Evolutionary conservation across 805 yeast genomes (phyloP).

Genomic region (Cyberlindnera saturnus): DNA sequence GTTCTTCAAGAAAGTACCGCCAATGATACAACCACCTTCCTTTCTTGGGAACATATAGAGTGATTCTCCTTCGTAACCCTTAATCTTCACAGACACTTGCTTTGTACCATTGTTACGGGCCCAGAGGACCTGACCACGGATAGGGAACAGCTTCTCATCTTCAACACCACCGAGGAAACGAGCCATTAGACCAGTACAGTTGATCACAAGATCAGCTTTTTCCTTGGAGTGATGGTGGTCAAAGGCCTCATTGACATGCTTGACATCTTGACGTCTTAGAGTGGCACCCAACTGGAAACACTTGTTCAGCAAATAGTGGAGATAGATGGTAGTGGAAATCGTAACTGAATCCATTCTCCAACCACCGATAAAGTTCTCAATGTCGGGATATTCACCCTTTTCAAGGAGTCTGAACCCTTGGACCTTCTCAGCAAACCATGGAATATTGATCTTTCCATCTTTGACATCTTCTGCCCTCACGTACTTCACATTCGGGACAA

Average conservation of each 20-base stretch:
- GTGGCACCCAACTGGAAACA: slow-evolving; percentile 41
- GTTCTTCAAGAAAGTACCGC: slow-evolving; percentile 38
- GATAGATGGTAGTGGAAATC: slow-evolving; percentile 51
- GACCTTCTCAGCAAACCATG: slow-evolving; percentile 46
- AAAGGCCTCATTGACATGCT: slow-evolving; percentile 45
- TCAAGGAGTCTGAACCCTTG: slow-evolving; percentile 32
- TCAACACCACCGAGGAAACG: slow-evolving; percentile 38
- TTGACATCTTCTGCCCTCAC: slow-evolving; percentile 9
- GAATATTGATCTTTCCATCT: slow-evolving; percentile 19
- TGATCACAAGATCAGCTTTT: slow-evolving; percentile 46
- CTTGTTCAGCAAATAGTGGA: slow-evolving; percentile 44
- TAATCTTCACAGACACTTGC: slow-evolving; percentile 27
- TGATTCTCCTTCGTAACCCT: slow-evolving; percentile 34
- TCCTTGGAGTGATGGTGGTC: slow-evolving; percentile 30
- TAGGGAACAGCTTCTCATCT: slow-evolving; percentile 40
- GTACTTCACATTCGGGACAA: slow-evolving; percentile 16
- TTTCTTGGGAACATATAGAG: slow-evolving; percentile 63
- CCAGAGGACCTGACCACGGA: slow-evolving; percentile 55
- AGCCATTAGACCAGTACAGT: slow-evolving; percentile 52
- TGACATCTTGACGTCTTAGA: slow-evolving; percentile 36
- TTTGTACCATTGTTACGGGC: slow-evolving; percentile 21
- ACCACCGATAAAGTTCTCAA: slow-evolving; percentile 34
- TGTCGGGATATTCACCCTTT: slow-evolving; percentile 24
- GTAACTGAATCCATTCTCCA: slow-evolving; percentile 48
- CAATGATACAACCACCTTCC: slow-evolving; percentile 68